Conservation (phyloP, 2,329 filamentous ascomycete genomes). For the Venturia carpophila region DNA sequence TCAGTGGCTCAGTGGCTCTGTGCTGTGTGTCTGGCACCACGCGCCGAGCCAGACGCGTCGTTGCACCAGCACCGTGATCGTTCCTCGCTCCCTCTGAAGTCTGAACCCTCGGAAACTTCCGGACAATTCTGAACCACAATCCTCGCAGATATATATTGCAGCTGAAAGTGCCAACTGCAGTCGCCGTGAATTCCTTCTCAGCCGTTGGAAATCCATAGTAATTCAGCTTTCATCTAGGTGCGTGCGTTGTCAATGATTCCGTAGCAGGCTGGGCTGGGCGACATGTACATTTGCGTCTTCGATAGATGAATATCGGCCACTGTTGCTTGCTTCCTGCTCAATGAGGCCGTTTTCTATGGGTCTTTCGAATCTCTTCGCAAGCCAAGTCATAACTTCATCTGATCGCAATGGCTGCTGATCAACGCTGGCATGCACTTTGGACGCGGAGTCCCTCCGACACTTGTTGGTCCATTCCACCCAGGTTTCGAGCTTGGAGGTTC, state of each 20-base stretch:
- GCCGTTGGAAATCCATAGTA: background rate
- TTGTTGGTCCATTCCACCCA: background rate
- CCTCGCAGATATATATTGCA: conserved; percentile 1
- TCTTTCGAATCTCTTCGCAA: background rate
- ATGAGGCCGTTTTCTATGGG: background rate
- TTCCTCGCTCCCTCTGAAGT: background rate
- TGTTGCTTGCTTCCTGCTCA: background rate
- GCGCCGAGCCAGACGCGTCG: conserved; percentile 3
- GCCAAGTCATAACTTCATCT: background rate
- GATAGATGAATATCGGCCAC: background rate
- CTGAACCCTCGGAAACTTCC: background rate
- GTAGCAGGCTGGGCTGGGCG: background rate
- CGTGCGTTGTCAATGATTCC: conserved; percentile 1
- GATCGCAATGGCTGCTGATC: background rate
- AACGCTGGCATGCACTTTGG: background rate
- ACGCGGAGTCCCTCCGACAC: background rate
- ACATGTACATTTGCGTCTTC: background rate
- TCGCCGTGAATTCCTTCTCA: background rate
- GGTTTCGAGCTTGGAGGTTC: background rate
- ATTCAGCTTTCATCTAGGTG: background rate
- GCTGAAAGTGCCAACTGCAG: background rate
- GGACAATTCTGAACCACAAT: background rate
- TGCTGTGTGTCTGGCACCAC: conserved; percentile 1
- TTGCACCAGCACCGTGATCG: background rate
- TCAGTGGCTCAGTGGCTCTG: too few species aligned